These are phyloP conservation scores for Hypoxylon lienhwacheense DNA, from an alignment of 495 filamentous ascomycete species.

Conservation along the genomic window DNA sequence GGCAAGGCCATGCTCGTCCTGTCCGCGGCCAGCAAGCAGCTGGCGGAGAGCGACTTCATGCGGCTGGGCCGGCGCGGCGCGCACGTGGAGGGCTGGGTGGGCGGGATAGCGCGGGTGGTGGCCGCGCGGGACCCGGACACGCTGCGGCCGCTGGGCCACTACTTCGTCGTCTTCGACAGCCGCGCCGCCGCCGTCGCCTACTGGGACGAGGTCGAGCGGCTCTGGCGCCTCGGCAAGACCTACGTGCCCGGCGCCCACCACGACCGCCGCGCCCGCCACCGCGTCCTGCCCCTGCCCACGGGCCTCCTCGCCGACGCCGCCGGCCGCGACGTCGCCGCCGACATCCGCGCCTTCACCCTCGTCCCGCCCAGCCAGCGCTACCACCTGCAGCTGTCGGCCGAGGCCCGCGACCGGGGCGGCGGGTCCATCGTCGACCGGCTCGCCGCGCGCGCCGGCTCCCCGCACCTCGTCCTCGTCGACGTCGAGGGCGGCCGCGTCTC, in stretches of 20 bases:
- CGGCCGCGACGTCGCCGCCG: conserved; percentile 50
- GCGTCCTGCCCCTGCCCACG: conserved; percentile 16
- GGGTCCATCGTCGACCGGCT: conserved; percentile 35
- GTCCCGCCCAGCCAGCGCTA: conserved; percentile 45
- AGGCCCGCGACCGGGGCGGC: conserved; percentile 48
- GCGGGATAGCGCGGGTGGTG: conserved; percentile 54
- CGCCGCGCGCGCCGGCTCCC: conserved; percentile 36
- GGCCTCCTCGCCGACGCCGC: conserved; percentile 29
- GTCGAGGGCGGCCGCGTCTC: conserved; percentile 45
- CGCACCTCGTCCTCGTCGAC: conserved; percentile 48
- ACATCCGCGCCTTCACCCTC: conserved; percentile 55
- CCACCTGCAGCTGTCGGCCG: conserved; percentile 33
- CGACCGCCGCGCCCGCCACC: not conserved
- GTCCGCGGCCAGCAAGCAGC: conserved; percentile 52
- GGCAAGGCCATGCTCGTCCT: conserved; percentile 50
- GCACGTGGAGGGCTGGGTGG: conserved; percentile 66
- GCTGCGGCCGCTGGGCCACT: conserved; percentile 55
- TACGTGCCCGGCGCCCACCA: conserved; percentile 37
- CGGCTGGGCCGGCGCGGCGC: conserved; percentile 59
- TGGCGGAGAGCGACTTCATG: conserved; percentile 65
- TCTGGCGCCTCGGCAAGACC: conserved; percentile 48
- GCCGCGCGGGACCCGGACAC: conserved; percentile 58
- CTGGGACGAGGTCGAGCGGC: conserved; percentile 46
- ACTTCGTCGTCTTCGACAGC: conserved; percentile 65
- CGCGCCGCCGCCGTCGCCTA: conserved; percentile 58